A percentile compares a stretch with the other conserved stretches of the same genome.
Evolutionary conservation across 75 land plant genomes (phyloP).

Genomic region (Selaginella moellendorffii): DNA sequence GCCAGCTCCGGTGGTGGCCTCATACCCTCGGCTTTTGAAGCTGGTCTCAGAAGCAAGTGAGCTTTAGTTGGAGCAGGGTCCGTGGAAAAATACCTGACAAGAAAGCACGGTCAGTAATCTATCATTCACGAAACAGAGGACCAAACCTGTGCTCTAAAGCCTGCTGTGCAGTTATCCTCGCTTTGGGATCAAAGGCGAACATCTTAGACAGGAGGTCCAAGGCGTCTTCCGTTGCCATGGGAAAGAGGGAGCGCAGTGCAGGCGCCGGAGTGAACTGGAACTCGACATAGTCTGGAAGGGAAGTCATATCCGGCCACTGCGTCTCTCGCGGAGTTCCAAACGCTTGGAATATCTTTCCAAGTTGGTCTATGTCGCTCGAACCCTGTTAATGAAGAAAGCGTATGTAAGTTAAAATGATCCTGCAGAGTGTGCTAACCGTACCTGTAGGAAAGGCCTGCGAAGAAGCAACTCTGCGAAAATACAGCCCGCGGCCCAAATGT

Average conservation of each 20-base stretch:
- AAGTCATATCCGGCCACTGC: slow-evolving; percentile 92
- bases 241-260: slow-evolving; percentile 63
- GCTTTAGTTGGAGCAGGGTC: slow-evolving; percentile 77
- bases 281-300: slow-evolving; percentile 94
- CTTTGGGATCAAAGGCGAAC: slow-evolving; percentile 87
- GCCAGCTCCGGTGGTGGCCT: slow-evolving; percentile 17
- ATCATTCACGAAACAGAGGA: not conserved
- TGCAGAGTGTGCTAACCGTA: slow-evolving; percentile 5
- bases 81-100: slow-evolving; percentile 67
- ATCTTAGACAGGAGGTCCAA: slow-evolving; percentile 76
- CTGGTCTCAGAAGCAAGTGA: slow-evolving; percentile 60
- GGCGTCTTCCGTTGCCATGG: slow-evolving; percentile 89
- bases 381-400: slow-evolving; percentile 36
- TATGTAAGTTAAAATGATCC: not conserved
- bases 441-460: slow-evolving; percentile 89
- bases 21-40: slow-evolving; percentile 37
- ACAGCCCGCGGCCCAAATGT: slow-evolving; percentile 98
- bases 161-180: slow-evolving; percentile 72
- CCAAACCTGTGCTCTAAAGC: slow-evolving; percentile 83
- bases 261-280: slow-evolving; percentile 73
- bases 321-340: slow-evolving; percentile 85
- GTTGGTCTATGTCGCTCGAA: slow-evolving; percentile 81
- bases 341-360: slow-evolving; percentile 93
- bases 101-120: not conserved
- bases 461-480: slow-evolving; percentile 94